Percentiles rank a stretch among this genome's conserved stretches.
Conservation (phyloP, 1,284 basidiomycete genomes). For the Afroboletus lepidellus region DNA sequence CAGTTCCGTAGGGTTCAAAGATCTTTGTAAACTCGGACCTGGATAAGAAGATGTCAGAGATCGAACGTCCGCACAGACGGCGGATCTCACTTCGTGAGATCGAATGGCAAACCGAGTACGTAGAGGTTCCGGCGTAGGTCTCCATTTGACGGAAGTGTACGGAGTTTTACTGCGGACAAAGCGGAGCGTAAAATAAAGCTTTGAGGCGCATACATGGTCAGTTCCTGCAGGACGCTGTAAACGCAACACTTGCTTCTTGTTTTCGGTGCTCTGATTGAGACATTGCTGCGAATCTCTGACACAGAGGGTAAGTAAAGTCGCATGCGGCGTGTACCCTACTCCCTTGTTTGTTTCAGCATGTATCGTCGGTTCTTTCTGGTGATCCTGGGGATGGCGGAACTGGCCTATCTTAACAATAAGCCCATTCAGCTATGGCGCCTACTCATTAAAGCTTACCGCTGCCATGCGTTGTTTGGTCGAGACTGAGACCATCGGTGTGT, state of each 20-base stretch:
- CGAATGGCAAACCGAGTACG: constrained; percentile 75
- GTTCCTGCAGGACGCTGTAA: background rate
- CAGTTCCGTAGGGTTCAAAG: constrained; percentile 63
- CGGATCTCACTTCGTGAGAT: constrained; percentile 61
- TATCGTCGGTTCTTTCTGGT: constrained; percentile 2
- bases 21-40: constrained; percentile 61
- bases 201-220: constrained; percentile 23
- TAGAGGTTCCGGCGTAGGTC: constrained; percentile 75
- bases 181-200: constrained; percentile 36
- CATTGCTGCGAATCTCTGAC: constrained; percentile 15
- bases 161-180: constrained; percentile 13
- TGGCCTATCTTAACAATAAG: constrained; percentile 17
- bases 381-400: constrained; percentile 12
- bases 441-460: constrained; percentile 15
- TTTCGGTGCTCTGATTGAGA: constrained; percentile 1
- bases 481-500: constrained; percentile 16
- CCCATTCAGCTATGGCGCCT: background rate
- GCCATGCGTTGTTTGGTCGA: constrained; percentile 7
- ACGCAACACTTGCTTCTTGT: constrained; percentile 9
- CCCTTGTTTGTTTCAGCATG: constrained; percentile 12
- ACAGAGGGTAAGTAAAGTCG: constrained; percentile 12
- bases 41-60: background rate
- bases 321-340: background rate
- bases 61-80: background rate
- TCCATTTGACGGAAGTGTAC: constrained; percentile 29